Percentiles rank a stretch among this genome's conserved stretches.
Evolutionary conservation across 352 stramenopile genomes (phyloP).

Genomic region (Globisporangium iwayamae): DNA sequence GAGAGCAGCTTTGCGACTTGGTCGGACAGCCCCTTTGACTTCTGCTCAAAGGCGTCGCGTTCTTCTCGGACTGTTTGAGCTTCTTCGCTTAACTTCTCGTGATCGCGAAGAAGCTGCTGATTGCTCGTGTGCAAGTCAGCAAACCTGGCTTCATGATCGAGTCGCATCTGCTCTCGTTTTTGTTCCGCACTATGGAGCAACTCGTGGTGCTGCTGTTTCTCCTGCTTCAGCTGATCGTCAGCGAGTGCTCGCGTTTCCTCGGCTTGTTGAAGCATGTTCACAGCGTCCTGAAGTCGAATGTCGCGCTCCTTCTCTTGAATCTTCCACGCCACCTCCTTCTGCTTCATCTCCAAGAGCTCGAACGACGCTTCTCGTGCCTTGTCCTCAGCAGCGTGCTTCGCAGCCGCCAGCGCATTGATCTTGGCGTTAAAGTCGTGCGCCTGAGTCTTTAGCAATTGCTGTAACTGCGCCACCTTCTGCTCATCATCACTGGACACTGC

Average conservation of each 20-base stretch:
- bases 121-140: constrained; percentile 29
- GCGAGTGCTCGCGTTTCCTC: constrained; percentile 25
- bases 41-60: constrained; percentile 5
- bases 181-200: constrained; percentile 23
- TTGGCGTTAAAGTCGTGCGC: constrained; percentile 41
- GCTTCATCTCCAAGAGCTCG: constrained; percentile 56
- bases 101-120: constrained; percentile 4
- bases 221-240: constrained; percentile 23
- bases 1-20: constrained; percentile 1
- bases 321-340: constrained; percentile 56
- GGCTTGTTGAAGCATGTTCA: constrained; percentile 18
- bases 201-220: constrained; percentile 28
- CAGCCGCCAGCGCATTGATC: constrained; percentile 29
- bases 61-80: background rate
- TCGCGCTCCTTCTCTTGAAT: constrained; percentile 42
- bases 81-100: background rate
- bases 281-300: constrained; percentile 26
- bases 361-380: constrained; percentile 40
- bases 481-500: constrained; percentile 12
- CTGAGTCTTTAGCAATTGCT: constrained; percentile 42
- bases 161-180: constrained; percentile 19
- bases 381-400: constrained; percentile 35
- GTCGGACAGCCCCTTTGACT: constrained; percentile 1
- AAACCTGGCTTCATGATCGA: constrained; percentile 37
- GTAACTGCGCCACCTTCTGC: constrained; percentile 33